Evolutionary conservation across 1,139 yeast genomes (phyloP), one percentile per base, ranked within the genome.

Genomic region (Magnusiomyces tetraspermus): DNA sequence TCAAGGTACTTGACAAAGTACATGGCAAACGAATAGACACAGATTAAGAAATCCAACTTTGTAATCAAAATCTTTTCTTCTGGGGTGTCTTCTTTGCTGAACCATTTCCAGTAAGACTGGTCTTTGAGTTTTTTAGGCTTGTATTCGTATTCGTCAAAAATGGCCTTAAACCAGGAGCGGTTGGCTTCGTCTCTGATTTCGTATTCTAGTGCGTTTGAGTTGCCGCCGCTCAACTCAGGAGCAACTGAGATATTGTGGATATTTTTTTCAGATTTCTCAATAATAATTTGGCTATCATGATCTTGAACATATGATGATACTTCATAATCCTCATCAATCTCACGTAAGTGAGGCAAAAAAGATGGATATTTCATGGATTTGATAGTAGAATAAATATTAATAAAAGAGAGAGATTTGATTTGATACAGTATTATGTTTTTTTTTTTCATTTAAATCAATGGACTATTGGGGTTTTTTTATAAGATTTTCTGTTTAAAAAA

Each of bases 1-100:
- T 84, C 90, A 51, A 84, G 70, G 54, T 80, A 80, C 63, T 83
- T 83, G 49, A 80, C 82, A 85, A 86, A 84, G 65, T 82, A 83
- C 21, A 82, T 79, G 68, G 81, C 68, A 60, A 82, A 71, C 31
- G 83, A 75, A 63, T 79, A 83, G 43, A 79, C 67, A 2, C 84
- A 77, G 57, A 84, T 71, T 46, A 82, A 62, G 15, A 82, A 54
- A 62, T 85, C 94, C 50, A 84, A 67, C 63, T 85, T 85, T 63
- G 77, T 66, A 48, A 85, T 70, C 51, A 84, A 70, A 47, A 63
- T 68, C 59, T 76, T 65, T 70, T 79, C 79, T 15, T 74, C 82
- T 1, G 76, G 73, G 1, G 86, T 73, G 57, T 76, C 81, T 54
- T 69, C 72, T 33, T 76, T 78, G 58, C 78, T 79, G 61, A 78